Evolutionary conservation across 2,329 filamentous ascomycete genomes (phyloP).

Genomic region (Didymella arachidicola): DNA sequence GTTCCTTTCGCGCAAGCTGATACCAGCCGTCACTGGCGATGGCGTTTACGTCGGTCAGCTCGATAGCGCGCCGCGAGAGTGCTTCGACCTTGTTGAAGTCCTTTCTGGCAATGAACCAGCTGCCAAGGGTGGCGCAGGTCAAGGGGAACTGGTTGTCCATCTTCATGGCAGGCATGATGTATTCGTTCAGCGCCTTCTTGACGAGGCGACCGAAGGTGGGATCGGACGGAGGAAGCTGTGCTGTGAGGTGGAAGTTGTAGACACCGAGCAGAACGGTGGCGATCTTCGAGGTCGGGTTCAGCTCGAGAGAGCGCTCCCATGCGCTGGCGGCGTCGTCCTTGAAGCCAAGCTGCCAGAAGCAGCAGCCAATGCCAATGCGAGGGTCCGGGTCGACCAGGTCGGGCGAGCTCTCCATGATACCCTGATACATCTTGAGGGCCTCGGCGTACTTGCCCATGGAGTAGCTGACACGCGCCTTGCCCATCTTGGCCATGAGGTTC

Average conservation of each 20-base stretch:
- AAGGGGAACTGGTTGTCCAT: constrained; percentile 89
- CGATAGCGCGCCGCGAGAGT: constrained; percentile 90
- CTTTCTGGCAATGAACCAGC: constrained; percentile 87
- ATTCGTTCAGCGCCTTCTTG: constrained; percentile 92
- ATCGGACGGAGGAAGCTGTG: constrained; percentile 81
- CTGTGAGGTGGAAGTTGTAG: constrained; percentile 87
- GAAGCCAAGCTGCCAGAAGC: constrained; percentile 94
- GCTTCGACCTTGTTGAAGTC: constrained; percentile 82
- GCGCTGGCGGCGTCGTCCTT: constrained; percentile 90
- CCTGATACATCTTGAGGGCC: constrained; percentile 84
- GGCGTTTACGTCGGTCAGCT: constrained; percentile 93
- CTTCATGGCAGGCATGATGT: constrained; percentile 93
- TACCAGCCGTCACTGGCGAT: constrained; percentile 99
- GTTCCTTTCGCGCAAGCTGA: constrained; percentile 87
- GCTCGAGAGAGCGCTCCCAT: constrained; percentile 86
- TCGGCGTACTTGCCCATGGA: constrained; percentile 87
- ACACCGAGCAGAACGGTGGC: constrained; percentile 89
- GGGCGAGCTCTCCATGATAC: constrained; percentile 84
- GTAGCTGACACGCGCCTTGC: constrained; percentile 85
- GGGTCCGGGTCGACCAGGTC: constrained; percentile 91
- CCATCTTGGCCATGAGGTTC: constrained; percentile 92
- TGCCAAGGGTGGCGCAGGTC: constrained; percentile 87
- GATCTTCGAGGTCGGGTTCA: constrained; percentile 84
- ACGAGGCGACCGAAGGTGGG: constrained; percentile 85
- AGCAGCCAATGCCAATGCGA: constrained; percentile 93